phyloP scores from a whole-genome alignment of 2,329 filamentous ascomycete genomes.

The Phialophora macrospora region DNA sequence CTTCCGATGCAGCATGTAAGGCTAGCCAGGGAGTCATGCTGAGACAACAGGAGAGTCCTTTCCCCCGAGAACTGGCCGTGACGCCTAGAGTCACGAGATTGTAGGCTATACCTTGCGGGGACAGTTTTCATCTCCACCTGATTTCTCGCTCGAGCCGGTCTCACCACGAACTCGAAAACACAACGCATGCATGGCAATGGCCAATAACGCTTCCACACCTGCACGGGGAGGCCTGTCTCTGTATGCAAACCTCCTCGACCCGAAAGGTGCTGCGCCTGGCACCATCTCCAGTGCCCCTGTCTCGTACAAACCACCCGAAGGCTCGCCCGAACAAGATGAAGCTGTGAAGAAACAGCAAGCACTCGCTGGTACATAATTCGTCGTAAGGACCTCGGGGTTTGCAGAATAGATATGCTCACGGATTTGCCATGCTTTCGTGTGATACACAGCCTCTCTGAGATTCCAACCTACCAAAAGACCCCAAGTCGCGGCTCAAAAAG shows the following conservation, averaged over 20 bases:
- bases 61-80: conserved; percentile 28
- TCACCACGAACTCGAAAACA: not conserved
- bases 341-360: conserved; percentile 68
- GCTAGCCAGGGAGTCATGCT: not conserved
- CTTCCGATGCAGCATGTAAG: conserved; percentile 14
- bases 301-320: conserved; percentile 64
- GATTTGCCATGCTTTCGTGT: conserved; percentile 40
- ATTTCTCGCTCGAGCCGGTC: not conserved
- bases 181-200: conserved; percentile 25
- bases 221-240: conserved; percentile 59
- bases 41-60: conserved; percentile 1
- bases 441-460: conserved; percentile 66
- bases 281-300: conserved; percentile 80
- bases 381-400: conserved; percentile 41
- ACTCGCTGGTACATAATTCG: conserved; percentile 64
- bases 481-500: conserved; percentile 65
- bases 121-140: conserved; percentile 1
- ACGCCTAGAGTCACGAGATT: conserved; percentile 19
- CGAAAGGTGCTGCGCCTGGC: conserved; percentile 52
- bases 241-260: conserved; percentile 81
- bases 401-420: conserved; percentile 55
- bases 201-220: conserved; percentile 31
- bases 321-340: conserved; percentile 55
- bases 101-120: not conserved
- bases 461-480: conserved; percentile 87